Evolutionary conservation across 2,329 filamentous ascomycete species (phyloP).

Genomic region (Tolypocladium tropicale): DNA sequence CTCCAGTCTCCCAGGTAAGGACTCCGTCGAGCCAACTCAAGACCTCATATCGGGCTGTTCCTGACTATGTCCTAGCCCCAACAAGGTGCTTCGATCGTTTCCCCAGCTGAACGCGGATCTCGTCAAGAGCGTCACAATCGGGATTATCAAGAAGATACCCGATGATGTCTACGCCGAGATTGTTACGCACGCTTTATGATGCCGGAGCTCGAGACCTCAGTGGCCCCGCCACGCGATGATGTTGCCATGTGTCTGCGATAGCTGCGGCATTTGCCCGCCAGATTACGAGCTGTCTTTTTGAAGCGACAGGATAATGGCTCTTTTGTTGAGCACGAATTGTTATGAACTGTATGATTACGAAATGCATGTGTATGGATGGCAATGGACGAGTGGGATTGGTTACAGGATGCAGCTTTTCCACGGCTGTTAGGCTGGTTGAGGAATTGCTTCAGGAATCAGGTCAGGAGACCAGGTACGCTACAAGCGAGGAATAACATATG

Average conservation of each 20-base stretch:
- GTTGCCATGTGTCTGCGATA: not conserved
- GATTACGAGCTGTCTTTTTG: not conserved
- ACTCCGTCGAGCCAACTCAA: not conserved
- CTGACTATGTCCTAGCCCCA: constrained; percentile 54
- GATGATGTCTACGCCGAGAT: constrained; percentile 86
- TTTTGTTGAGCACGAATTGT: not conserved
- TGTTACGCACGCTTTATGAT: constrained; percentile 68
- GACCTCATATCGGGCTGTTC: not conserved
- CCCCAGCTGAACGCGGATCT: constrained; percentile 73
- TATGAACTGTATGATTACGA: constrained; percentile 4
- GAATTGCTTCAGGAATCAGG: not conserved
- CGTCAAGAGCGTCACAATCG: constrained; percentile 76
- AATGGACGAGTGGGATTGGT: not conserved
- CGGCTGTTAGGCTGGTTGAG: not conserved
- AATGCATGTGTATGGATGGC: not conserved
- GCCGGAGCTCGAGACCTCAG: not conserved
- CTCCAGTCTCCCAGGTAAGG: constrained; percentile 70
- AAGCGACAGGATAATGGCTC: not conserved
- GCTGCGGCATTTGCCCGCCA: not conserved
- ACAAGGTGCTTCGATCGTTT: constrained; percentile 81
- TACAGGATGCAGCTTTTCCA: too few species aligned
- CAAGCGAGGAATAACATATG: not conserved
- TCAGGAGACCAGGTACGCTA: not conserved
- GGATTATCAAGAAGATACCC: constrained; percentile 82
- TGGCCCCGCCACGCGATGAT: not conserved